Evolutionary conservation across 495 filamentous ascomycete genomes (phyloP), one percentile per base, ranked within the genome.

Genomic region (Penicillium pulvis): DNA sequence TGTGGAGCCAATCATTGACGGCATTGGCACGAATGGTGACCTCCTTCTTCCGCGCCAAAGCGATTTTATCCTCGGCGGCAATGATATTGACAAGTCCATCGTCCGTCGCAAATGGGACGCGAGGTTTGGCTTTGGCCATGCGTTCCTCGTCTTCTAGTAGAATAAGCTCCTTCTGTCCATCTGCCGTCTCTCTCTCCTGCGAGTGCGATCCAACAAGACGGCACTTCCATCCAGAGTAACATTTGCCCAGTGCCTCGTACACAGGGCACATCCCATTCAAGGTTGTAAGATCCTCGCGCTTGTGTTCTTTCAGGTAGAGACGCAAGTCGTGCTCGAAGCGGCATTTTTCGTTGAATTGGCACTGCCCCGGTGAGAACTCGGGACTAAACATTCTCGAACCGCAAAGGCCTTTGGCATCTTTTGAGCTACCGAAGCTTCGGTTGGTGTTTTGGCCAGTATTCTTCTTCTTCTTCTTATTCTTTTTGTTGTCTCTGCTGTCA

Each of bases 181-280:
- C 92, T 47, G 83, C 84, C 6, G 75, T 83, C 51, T 87, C 82
- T 26, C 89, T 70, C 72, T 96, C 91, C 51, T 85, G 79, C 58
- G 87, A 90, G 70, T 98, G 94, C 39, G 89, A 91, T 51, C 79
- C 79, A 16, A 90, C 87, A 65, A 96, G 92, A 12, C 93, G 90
- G 70, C 94, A 98, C 65, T 89, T 95, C 92, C 93, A 98, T 2
- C 94, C 94, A 16, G 86, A 82, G 51, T 77, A 73, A 64, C 94
- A 98, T 61, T 77, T 83, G 33, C 94, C 95, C 26, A 83, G 79
- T 9, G 77, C 81, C 62, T 92, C 87, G 75, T 82, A 96, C 14
- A 93, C 81, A 0, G 93, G 92, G 68, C 94, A 98, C 23, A 87
- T 71, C 0, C 90, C 88, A 53, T 76, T 76, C 58, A 95, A 86